These are phyloP conservation scores for Paecilomyces dactylethromorphus DNA, from an alignment of 2,329 filamentous ascomycete species.

Conservation along the genomic window DNA sequence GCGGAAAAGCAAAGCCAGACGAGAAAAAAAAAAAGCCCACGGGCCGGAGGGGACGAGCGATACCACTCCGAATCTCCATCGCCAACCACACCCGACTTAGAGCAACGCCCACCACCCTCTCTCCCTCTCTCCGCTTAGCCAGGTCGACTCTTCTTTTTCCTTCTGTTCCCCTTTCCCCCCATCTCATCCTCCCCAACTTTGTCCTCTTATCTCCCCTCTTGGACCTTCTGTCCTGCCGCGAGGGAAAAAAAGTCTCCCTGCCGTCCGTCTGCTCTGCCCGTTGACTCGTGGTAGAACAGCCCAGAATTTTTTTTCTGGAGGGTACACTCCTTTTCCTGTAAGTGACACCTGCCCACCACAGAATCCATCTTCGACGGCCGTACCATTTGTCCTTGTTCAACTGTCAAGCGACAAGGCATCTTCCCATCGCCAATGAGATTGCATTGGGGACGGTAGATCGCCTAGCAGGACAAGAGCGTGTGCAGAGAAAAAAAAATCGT, in stretches of 20 bases:
- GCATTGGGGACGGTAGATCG: background rate
- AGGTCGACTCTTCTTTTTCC: slow-evolving; percentile 16
- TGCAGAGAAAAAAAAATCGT: slow-evolving; percentile 1
- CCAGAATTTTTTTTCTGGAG: slow-evolving; percentile 15
- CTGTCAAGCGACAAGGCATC: background rate
- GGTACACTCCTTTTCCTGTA: slow-evolving; percentile 19
- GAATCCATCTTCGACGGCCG: background rate
- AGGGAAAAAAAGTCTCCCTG: slow-evolving; percentile 20
- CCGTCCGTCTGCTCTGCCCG: slow-evolving; percentile 7
- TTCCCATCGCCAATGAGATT: background rate
- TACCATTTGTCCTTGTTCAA: background rate
- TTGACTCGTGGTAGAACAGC: slow-evolving; percentile 28
- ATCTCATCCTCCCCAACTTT: slow-evolving; percentile 15
- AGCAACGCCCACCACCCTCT: slow-evolving; percentile 8
- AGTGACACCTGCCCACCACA: slow-evolving; percentile 10
- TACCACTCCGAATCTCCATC: slow-evolving; percentile 3
- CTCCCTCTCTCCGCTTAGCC: slow-evolving; percentile 10
- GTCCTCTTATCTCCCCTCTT: slow-evolving; percentile 9
- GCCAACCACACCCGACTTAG: slow-evolving; percentile 1
- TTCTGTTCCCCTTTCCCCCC: slow-evolving; percentile 20
- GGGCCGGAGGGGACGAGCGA: slow-evolving; percentile 1
- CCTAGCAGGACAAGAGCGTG: background rate
- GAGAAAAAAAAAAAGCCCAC: slow-evolving; percentile 1
- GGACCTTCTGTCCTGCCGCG: slow-evolving; percentile 9
- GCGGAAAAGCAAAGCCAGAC: background rate